Evolutionary conservation across 1,139 yeast species (phyloP).

Genomic region (Pichia cactophila): DNA sequence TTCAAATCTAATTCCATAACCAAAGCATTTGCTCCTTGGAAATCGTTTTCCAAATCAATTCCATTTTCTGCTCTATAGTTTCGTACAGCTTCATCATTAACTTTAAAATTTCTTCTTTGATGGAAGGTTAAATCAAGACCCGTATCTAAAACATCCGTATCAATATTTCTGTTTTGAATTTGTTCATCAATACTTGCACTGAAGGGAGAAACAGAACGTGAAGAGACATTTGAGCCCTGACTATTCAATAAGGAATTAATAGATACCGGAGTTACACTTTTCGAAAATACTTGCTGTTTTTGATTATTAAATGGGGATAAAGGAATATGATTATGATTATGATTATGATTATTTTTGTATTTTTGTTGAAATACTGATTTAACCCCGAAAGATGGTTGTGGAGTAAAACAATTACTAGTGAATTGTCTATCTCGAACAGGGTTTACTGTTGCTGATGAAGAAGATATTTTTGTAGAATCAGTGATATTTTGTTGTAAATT

Average conservation of each 20-base stretch:
- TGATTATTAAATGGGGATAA: neutral
- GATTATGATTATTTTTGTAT: neutral
- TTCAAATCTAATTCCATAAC: slow-evolving; percentile 77
- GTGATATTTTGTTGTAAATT: neutral
- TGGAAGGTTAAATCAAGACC: neutral
- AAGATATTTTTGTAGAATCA: slow-evolving; percentile 1
- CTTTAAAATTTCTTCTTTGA: neutral
- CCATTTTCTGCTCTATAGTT: neutral
- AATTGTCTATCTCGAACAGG: slow-evolving; percentile 3
- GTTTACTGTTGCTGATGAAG: slow-evolving; percentile 5
- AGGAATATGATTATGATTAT: neutral
- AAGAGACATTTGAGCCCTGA: neutral
- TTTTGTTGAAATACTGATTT: neutral
- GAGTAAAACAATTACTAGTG: slow-evolving; percentile 3
- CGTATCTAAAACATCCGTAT: neutral
- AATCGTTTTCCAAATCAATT: neutral
- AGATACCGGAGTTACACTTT: neutral
- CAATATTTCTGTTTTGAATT: neutral
- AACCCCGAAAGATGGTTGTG: neutral
- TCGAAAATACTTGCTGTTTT: neutral
- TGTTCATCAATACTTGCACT: neutral
- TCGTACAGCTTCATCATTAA: neutral
- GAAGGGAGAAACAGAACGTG: slow-evolving; percentile 11
- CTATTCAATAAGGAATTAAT: neutral
- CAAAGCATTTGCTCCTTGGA: slow-evolving; percentile 58